A percentile compares a stretch with the other conserved stretches of the same genome.
These are phyloP conservation scores for Bruguiera sexangula DNA, from an alignment of 345 rosid genomes.

Conservation along the genomic window DNA sequence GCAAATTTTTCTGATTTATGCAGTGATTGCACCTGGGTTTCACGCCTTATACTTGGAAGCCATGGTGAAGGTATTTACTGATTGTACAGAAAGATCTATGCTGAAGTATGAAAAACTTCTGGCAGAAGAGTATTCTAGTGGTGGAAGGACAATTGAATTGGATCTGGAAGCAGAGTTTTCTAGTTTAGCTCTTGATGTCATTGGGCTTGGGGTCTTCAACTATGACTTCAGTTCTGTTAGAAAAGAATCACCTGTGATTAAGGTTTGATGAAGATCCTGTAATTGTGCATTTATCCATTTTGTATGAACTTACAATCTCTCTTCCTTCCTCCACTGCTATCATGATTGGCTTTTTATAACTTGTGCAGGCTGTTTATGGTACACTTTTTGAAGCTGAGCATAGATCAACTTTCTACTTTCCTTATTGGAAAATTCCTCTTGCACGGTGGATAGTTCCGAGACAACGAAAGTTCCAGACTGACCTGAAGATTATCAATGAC, in stretches of 20 bases:
- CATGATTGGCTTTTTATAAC: not conserved
- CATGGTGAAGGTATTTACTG: conserved; percentile 71
- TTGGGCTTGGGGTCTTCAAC: conserved; percentile 94
- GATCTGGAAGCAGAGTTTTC: conserved; percentile 97
- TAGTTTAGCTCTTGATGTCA: conserved; percentile 86
- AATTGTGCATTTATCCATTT: conserved; percentile 3
- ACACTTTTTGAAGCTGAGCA: conserved; percentile 98
- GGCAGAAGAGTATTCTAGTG: conserved; percentile 37
- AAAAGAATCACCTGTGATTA: conserved; percentile 90
- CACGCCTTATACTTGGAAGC: conserved; percentile 81
- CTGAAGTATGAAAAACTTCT: conserved; percentile 66
- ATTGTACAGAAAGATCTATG: conserved; percentile 73
- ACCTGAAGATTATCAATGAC: conserved; percentile 85
- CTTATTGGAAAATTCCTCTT: conserved; percentile 91
- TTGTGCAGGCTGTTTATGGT: conserved; percentile 84
- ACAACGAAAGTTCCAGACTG: conserved; percentile 74
- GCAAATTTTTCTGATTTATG: conserved; percentile 8
- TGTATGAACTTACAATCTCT: not conserved
- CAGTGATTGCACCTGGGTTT: conserved; percentile 93
- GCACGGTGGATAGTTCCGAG: conserved; percentile 91
- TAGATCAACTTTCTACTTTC: conserved; percentile 90
- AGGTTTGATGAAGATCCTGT: conserved; percentile 42
- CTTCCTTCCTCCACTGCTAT: not conserved
- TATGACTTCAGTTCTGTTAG: conserved; percentile 88
- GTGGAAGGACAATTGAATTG: conserved; percentile 51